Evolutionary conservation across 306 rosid genomes (phyloP), one percentile per base, ranked within the genome.

Genomic region (Castanopsis chinensis): DNA sequence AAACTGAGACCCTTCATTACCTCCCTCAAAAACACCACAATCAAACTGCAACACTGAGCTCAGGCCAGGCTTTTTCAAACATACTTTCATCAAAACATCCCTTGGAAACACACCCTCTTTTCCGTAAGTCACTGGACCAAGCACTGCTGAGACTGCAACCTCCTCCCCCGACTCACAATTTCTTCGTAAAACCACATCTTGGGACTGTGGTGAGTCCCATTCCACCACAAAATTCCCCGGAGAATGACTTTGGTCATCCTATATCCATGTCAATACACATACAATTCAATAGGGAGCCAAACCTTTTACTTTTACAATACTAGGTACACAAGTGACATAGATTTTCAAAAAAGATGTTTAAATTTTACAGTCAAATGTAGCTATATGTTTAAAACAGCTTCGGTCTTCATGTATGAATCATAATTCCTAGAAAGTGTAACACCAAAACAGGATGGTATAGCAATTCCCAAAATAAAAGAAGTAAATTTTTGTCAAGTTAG

Each of bases 1-100:
- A 71, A 85, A 87, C 7, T 72, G 63, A 20, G 92, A 90, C 32
- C 83, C 85, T 72, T 33, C 8, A 74, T 67, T n/a, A 72, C 30
- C 55, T 17, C 73, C 54, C 79, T 83, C 82, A 68, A 52, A 85
- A 80, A 85, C 82, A 61, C 35, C 41, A 79, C 97, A 94, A 49
- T 94, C 90, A 77, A 92, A 94, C 78, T 86, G 97, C 88, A 94
- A 78, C 17, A 92, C 27, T 17, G 95, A 89, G 67, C 84, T 83
- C 79, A 90, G 37, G 4, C 86, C 55, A 14, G 94, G 97, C 76
- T 92, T 94, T 77, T 83, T 89, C 49, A 94, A 56, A 77, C 94
- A 92, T 0, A 94, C 86, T 87, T 94, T 94, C 92, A 92, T 91
- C 76, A 83, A 76, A 64, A 79, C 87, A 15, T 90, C 86, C 84